Percentiles rank a stretch among this genome's conserved stretches.
Conservation (phyloP, 2,329 filamentous ascomycete genomes). For the Graphiopsis chlorocephala region DNA sequence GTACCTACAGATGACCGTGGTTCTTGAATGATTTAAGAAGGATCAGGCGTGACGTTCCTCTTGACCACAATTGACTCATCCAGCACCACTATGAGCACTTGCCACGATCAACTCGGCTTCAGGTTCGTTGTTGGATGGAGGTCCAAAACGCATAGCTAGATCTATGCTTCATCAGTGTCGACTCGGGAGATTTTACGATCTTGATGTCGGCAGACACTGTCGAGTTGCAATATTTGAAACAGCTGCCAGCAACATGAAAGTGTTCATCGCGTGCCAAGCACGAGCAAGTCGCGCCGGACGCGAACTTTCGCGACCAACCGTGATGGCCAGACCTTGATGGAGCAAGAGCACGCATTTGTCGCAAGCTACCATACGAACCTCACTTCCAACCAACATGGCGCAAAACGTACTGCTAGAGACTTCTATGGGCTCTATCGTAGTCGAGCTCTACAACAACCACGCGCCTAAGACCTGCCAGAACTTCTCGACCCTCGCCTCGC, state of each 20-base stretch:
- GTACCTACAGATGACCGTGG: background rate
- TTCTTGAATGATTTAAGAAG: background rate
- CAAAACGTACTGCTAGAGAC: slow-evolving; percentile 81
- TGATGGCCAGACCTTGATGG: slow-evolving; percentile 1
- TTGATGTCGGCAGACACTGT: background rate
- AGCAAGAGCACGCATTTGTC: no score
- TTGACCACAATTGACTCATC: background rate
- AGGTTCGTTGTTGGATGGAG: background rate
- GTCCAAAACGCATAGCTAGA: background rate
- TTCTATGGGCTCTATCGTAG: slow-evolving; percentile 76
- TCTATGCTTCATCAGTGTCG: background rate
- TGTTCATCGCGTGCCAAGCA: background rate
- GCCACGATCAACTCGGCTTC: background rate
- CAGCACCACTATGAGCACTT: background rate
- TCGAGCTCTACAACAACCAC: slow-evolving; percentile 88
- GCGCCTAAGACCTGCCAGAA: slow-evolving; percentile 65
- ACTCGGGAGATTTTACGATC: background rate
- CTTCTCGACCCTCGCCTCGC: slow-evolving; percentile 73
- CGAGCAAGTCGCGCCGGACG: background rate
- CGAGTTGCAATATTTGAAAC: background rate
- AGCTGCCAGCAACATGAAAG: background rate
- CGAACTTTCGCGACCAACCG: slow-evolving; percentile 3
- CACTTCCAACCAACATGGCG: slow-evolving; percentile 54
- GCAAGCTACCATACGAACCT: background rate
- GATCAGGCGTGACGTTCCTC: background rate